These are phyloP conservation scores for Plantago coronopus DNA, from an alignment of 305 asterid species.

Conservation along the genomic window DNA sequence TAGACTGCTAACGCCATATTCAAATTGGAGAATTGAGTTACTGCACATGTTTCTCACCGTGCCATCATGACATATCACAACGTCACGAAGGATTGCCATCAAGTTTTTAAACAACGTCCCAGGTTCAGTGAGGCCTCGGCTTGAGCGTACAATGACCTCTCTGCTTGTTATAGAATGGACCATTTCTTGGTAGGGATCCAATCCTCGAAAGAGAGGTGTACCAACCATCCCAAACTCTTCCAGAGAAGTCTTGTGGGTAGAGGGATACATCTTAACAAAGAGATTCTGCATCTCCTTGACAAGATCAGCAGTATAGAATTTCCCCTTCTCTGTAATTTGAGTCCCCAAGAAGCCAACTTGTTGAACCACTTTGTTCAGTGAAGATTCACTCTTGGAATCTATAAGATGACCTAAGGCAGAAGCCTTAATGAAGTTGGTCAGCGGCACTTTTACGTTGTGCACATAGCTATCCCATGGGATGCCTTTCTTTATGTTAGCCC, in stretches of 20 bases:
- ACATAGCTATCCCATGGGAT: constrained; percentile 42
- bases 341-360: constrained; percentile 86
- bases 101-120: constrained; percentile 88
- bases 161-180: constrained; percentile 88
- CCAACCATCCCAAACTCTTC: constrained; percentile 81
- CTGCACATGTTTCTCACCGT: constrained; percentile 84
- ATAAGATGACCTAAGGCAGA: constrained; percentile 64
- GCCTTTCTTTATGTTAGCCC: constrained; percentile 41
- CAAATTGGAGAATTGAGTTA: constrained; percentile 81
- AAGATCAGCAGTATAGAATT: constrained; percentile 64
- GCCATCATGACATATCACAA: constrained; percentile 82
- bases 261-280: constrained; percentile 64
- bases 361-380: constrained; percentile 83
- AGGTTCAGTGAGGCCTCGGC: constrained; percentile 92
- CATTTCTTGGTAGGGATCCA: constrained; percentile 92
- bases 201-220: constrained; percentile 76
- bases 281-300: constrained; percentile 65
- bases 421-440: constrained; percentile 53
- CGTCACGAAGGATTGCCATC: constrained; percentile 98
- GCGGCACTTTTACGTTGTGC: constrained; percentile 56
- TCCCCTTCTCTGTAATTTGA: constrained; percentile 67
- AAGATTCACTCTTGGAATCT: constrained; percentile 91
- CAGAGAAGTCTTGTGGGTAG: constrained; percentile 45
- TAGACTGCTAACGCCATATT: constrained; percentile 65
- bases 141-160: constrained; percentile 93